Percentiles rank a stretch among this genome's conserved stretches.
Conservation (phyloP, 129 eudicot species). For the Helianthus annuus region HanXRQr2.0-SUNRISE NC_035438.2:8632313-8632812, state of each 20-base stretch:
- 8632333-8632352: conserved; percentile 51
- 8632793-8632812: not conserved
- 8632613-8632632: too few relatives aligned
- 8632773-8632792: conserved; percentile 2
- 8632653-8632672: too few relatives aligned
- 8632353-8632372: conserved; percentile 78
- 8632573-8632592: conserved; percentile 16
- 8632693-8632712: too few relatives aligned
- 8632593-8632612: too few relatives aligned
- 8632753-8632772: too few relatives aligned
- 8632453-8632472: conserved; percentile 55
- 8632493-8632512: conserved; percentile 84
- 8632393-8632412: conserved; percentile 26
- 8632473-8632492: conserved; percentile 63
- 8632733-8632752: too few relatives aligned
- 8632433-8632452: conserved; percentile 52
- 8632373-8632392: conserved; percentile 30
- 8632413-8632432: conserved; percentile 30
- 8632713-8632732: too few relatives aligned
- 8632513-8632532: conserved; percentile 58
- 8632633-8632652: too few relatives aligned
- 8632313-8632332: conserved; percentile 57
- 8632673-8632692: too few relatives aligned
- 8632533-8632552: conserved; percentile 63
- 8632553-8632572: conserved; percentile 23